Evolutionary conservation across 495 filamentous ascomycete species (phyloP), one percentile per base, ranked within the genome.

Genomic region (Chaetomium tenue): DNA sequence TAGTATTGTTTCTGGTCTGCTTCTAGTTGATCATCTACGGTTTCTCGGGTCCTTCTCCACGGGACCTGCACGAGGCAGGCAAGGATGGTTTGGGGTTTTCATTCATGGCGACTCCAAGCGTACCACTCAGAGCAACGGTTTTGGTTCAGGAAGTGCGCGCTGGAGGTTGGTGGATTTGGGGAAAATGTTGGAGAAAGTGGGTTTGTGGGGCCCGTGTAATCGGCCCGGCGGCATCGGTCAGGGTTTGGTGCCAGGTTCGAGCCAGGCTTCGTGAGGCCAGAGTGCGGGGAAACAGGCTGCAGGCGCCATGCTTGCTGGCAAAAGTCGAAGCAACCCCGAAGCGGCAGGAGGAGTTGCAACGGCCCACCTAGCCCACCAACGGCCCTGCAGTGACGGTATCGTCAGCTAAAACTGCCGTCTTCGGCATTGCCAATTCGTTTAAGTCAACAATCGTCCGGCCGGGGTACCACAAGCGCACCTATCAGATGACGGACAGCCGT

Each of bases 391-490:
- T 60, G 58, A 60, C 58, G 44, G 58, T 46, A 61, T 61, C 46
- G 20, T 11, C 58, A 52, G 26, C 15, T 46, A 61, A 50, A 61
- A 66, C 63, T 66, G 64, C 64, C 64, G 58, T 40, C n/a, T 23
- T 51, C 58, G 58, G 64, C 50, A 61, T 30, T 65, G 22, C 5
- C 44, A 15, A 15, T 42, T 26, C 28, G 16, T 13, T 26, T 56
- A 22, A n/a, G 42, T n/a, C 57, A 39, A 44, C 57, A 56, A 26
- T 56, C 39, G 55, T 37, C 64, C 64, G 64, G 12, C 8, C 15
- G 48, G 6, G 25, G 54, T 12, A 20, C 40, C 55, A 53, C 16
- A 66, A 66, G 64, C 64, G 64, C 64, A 26, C 64, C 64, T 66
- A 66, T 66, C 64, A 66, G 4, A 46, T 53, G 9, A 33, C 42